A percentile compares a stretch with the other conserved stretches of the same genome.
Evolutionary conservation across 139 green algal species (phyloP).

Genomic region (Chlamydomonas eustigma): DNA sequence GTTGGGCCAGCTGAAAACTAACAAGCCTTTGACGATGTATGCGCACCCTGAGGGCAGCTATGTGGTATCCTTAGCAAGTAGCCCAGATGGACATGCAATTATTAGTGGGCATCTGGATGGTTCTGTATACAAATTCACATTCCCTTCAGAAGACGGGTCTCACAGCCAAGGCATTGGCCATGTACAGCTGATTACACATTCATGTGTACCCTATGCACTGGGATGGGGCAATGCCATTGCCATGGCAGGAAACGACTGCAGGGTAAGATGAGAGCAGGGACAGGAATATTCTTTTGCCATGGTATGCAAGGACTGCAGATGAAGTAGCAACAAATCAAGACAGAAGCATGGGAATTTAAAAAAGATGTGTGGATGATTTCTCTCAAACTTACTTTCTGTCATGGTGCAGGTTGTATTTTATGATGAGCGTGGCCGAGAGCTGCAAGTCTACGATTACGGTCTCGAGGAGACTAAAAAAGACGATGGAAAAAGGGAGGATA

Average conservation of each 20-base stretch:
- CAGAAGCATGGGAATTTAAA: too few species aligned
- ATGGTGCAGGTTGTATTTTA: conserved; percentile 77
- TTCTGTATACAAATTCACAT: conserved; percentile 66
- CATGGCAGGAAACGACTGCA: conserved; percentile 61
- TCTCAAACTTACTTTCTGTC: too few species aligned
- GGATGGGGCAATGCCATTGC: conserved; percentile 58
- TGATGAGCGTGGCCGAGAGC: conserved; percentile 42
- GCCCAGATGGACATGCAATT: conserved; percentile 52
- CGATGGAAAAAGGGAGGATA: too few species aligned
- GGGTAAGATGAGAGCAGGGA: too few species aligned
- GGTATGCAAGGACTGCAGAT: too few species aligned
- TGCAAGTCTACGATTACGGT: conserved; percentile 64
- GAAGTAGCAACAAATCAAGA: too few species aligned
- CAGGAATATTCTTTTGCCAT: too few species aligned
- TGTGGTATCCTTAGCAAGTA: conserved; percentile 57
- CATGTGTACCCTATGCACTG: conserved; percentile 59
- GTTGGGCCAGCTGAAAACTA: conserved; percentile 62
- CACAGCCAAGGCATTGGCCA: background rate
- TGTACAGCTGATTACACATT: conserved; percentile 56
- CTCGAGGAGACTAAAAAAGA: conserved; percentile 25
- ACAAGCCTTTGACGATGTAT: conserved; percentile 75
- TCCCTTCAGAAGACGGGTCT: conserved; percentile 49
- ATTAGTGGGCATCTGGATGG: conserved; percentile 69
- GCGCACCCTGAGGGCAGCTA: conserved; percentile 57
- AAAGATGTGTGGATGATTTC: too few species aligned